Evolutionary conservation across 768 basidiomycete genomes (phyloP), one percentile per base, ranked within the genome.

Genomic region (Mycena haematopus): DNA sequence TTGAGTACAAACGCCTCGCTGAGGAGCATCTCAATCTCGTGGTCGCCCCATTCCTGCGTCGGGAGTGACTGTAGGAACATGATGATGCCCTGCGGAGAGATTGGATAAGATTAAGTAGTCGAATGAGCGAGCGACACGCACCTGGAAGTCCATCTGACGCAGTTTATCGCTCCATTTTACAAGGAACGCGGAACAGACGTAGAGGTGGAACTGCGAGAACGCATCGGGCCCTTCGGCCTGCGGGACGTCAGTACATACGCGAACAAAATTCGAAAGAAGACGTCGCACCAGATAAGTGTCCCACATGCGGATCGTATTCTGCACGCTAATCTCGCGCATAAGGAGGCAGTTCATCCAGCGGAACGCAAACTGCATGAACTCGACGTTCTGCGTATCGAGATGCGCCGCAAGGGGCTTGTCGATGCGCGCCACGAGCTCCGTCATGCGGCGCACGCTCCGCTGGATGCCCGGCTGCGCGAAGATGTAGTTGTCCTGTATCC

Each of bases 331-430:
- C 79, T 99, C 97, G 60, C 97, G 85, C 96, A 99, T 98, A 62
- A 99, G 82, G 53, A 99, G 77, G 73, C 97, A 98, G 71, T 99
- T 99, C 95, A 99, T 98, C 97, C 97, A 99, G 54, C 97, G 85
- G 78, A 99, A 99, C 40, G 97, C 96, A 70, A 99, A 99, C 73
- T 99, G 97, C 90, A 99, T 97, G 72, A 97, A 99, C 79, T 99
- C 96, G 68, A 99, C 95, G 70, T 92, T 93, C 76, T 99, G 91
- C 13, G 88, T 78, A 65, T 90, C 89, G 54, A 99, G 83, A 76
- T 99, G 97, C 8, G 85, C 78, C 6, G 89, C 83, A n/a, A 99
- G 84, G 2, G 95, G 93, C 21, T 90, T 94, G 78, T 97, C 93
- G 59, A 96, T 95, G 52, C 95, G 84, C 21, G 88, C 87, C 52